Evolutionary conservation across 2,329 filamentous ascomycete species (phyloP).

Genomic region (Aspergillus texensis): DNA sequence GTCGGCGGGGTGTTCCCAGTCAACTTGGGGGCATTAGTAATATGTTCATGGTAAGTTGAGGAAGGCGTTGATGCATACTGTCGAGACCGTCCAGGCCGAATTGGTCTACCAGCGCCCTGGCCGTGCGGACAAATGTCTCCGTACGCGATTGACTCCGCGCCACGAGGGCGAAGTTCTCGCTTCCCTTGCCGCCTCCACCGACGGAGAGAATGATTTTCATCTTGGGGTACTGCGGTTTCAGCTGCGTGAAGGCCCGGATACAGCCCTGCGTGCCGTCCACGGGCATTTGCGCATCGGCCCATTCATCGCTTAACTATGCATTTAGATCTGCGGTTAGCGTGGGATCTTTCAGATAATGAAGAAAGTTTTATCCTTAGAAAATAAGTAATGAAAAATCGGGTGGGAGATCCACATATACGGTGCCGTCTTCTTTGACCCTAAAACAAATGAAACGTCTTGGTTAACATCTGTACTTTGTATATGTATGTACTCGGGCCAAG

Average conservation of each 20-base stretch:
- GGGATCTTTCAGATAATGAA: background rate
- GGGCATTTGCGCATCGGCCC: slow-evolving; percentile 71
- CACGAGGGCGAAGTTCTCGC: slow-evolving; percentile 68
- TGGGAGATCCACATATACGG: slow-evolving; percentile 67
- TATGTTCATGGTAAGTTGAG: background rate
- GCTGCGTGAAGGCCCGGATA: slow-evolving; percentile 70
- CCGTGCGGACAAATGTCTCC: slow-evolving; percentile 71
- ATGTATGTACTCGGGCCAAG: background rate
- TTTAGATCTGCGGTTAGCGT: slow-evolving; percentile 4
- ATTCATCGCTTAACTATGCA: slow-evolving; percentile 73
- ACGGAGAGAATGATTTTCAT: slow-evolving; percentile 77
- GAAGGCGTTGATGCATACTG: slow-evolving; percentile 53
- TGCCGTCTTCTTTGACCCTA: slow-evolving; percentile 70
- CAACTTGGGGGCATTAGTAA: slow-evolving; percentile 55
- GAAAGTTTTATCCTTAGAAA: slow-evolving; percentile 11
- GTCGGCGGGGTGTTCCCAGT: slow-evolving; percentile 76
- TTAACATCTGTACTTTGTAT: slow-evolving; percentile 26
- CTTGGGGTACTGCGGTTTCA: slow-evolving; percentile 71
- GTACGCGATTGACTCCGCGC: slow-evolving; percentile 62
- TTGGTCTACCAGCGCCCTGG: slow-evolving; percentile 67
- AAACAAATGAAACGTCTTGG: slow-evolving; percentile 24
- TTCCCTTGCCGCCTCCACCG: slow-evolving; percentile 67
- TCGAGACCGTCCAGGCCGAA: slow-evolving; percentile 77
- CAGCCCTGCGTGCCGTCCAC: slow-evolving; percentile 74
- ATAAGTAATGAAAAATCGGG: slow-evolving; percentile 12